Evolutionary conservation across 2,329 filamentous ascomycete species (phyloP).

Genomic region (Gaeumannomyces sp.): DNA sequence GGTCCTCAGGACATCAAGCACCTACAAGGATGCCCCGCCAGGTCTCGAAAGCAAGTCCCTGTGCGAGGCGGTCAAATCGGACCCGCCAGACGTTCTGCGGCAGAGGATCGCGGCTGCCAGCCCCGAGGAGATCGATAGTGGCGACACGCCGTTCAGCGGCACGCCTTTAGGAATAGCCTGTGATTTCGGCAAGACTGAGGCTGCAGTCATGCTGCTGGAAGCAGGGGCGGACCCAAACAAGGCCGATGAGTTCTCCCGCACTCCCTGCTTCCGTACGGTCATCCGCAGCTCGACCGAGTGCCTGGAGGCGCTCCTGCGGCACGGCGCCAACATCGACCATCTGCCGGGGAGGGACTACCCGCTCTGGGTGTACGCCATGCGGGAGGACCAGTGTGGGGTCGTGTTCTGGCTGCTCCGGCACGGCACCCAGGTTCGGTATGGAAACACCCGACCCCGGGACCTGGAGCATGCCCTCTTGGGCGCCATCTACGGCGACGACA

Average conservation of each 20-base stretch:
- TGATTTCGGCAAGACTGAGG: neutral
- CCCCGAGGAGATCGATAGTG: neutral
- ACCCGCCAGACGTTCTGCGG: neutral
- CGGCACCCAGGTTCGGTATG: neutral
- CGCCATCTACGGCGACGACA: neutral
- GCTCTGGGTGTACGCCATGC: neutral
- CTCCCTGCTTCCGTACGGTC: neutral
- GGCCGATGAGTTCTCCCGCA: neutral
- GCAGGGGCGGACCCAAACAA: neutral
- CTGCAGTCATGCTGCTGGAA: neutral
- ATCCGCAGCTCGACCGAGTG: neutral
- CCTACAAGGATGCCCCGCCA: neutral
- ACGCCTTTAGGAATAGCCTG: neutral
- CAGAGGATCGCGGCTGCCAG: slow-evolving; percentile 1
- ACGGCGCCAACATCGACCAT: neutral
- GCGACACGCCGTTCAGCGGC: neutral
- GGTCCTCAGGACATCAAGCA: neutral
- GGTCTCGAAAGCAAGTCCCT: neutral
- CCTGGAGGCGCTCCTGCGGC: neutral
- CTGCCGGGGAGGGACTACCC: neutral
- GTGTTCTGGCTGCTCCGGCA: neutral
- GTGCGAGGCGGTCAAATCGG: neutral
- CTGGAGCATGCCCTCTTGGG: neutral
- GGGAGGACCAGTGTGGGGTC: neutral
- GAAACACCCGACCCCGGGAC: no score